A percentile compares a stretch with the other conserved stretches of the same genome.
phyloP scores from a whole-genome alignment of 2,329 filamentous ascomycete species.

The Clonostachys rosea region DNA sequence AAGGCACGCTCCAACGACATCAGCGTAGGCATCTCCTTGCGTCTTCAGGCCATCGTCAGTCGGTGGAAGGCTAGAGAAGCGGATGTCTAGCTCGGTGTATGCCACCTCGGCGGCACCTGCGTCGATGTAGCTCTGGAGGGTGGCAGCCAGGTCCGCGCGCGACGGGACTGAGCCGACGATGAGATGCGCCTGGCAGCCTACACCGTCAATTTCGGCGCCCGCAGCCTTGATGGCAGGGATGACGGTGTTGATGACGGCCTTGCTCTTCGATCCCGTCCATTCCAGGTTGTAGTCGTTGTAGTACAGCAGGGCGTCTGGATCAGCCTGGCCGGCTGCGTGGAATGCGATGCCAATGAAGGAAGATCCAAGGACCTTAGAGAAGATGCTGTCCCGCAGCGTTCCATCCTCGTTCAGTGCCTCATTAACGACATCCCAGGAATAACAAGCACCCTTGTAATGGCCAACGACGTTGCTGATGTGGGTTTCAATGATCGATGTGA shows the following conservation, averaged over 20 bases:
- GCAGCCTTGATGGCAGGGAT: constrained; percentile 36
- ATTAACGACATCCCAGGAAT: constrained; percentile 63
- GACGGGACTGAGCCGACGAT: constrained; percentile 46
- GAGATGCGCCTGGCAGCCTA: constrained; percentile 59
- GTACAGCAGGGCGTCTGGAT: constrained; percentile 51
- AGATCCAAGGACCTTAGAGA: constrained; percentile 48
- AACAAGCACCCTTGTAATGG: constrained; percentile 56
- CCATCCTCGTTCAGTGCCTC: constrained; percentile 57
- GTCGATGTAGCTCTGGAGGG: constrained; percentile 43
- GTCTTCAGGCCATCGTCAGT: constrained; percentile 28
- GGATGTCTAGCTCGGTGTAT: constrained; percentile 58
- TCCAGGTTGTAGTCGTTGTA: constrained; percentile 60
- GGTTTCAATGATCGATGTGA: constrained; percentile 44
- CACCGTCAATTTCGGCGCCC: constrained; percentile 55
- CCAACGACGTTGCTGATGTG: constrained; percentile 55
- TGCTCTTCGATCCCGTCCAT: constrained; percentile 38
- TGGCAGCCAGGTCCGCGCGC: constrained; percentile 33
- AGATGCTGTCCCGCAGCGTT: constrained; percentile 45
- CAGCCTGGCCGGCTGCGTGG: constrained; percentile 45
- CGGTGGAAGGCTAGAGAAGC: constrained; percentile 39
- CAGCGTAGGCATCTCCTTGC: constrained; percentile 43
- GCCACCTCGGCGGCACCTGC: constrained; percentile 49
- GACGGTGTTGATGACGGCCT: constrained; percentile 32
- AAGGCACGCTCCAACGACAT: constrained; percentile 28
- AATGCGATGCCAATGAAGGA: constrained; percentile 56